Percentiles rank a stretch among this genome's conserved stretches.
Evolutionary conservation across 2,329 filamentous ascomycete genomes (phyloP).

Genomic region (Periconia sp.): DNA sequence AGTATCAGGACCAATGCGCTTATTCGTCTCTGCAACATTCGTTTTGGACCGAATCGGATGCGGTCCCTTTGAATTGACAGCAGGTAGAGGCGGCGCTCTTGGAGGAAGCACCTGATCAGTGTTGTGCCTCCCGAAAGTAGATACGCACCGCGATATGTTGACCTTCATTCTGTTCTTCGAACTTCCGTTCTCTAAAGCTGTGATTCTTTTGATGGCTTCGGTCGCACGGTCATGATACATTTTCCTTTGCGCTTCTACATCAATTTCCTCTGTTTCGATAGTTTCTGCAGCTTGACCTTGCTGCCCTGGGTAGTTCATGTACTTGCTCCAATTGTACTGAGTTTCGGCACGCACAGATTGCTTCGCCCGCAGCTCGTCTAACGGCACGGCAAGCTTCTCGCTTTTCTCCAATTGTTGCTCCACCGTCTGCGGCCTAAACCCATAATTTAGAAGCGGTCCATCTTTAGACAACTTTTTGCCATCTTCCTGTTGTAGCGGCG

Average conservation of each 20-base stretch:
- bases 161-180: constrained; percentile 78
- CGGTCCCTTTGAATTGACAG: constrained; percentile 52
- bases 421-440: constrained; percentile 72
- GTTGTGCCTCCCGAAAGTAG: constrained; percentile 87
- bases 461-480: constrained; percentile 31
- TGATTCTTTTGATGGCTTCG: constrained; percentile 80
- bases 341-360: constrained; percentile 1
- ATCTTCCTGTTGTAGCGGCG: constrained; percentile 34
- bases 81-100: constrained; percentile 57
- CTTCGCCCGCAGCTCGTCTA: constrained; percentile 18
- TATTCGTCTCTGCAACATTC: constrained; percentile 38
- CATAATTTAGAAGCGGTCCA: constrained; percentile 72
- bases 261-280: constrained; percentile 16
- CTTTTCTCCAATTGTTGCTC: constrained; percentile 70
- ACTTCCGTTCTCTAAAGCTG: constrained; percentile 76
- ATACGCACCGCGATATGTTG: constrained; percentile 84
- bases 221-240: constrained; percentile 69
- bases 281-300: too few relatives aligned
- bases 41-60: constrained; percentile 52
- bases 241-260: constrained; percentile 26
- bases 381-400: constrained; percentile 68
- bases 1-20: constrained; percentile 86
- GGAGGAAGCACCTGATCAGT: constrained; percentile 76
- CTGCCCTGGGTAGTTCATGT: constrained; percentile 5
- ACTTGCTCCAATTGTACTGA: background rate